These are phyloP conservation scores for Apophysomyces ossiformis DNA, from an alignment of 371 early-diverging fungal genomes.

Conservation along the genomic window DNA sequence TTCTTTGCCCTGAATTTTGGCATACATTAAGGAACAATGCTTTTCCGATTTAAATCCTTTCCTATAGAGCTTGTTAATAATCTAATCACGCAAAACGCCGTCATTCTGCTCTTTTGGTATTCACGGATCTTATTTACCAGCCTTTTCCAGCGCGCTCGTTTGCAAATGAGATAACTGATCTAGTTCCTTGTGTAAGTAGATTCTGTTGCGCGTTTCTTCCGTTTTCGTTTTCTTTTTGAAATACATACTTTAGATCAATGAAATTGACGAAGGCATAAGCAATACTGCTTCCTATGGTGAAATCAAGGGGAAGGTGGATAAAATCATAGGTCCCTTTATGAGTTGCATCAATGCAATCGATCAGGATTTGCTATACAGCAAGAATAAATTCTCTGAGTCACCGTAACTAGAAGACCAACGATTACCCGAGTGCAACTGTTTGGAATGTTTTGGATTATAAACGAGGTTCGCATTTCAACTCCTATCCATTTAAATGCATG, in stretches of 20 bases:
- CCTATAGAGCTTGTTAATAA: constrained; percentile 39
- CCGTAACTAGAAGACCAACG: background rate
- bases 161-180: constrained; percentile 74
- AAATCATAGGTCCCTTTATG: constrained; percentile 82
- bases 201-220: background rate
- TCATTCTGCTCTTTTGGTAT: background rate
- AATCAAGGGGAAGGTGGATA: constrained; percentile 91
- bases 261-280: constrained; percentile 95
- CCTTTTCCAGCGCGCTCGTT: constrained; percentile 78
- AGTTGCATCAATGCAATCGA: constrained; percentile 78
- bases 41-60: constrained; percentile 88
- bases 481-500: background rate
- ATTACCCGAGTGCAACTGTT: constrained; percentile 81
- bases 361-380: constrained; percentile 71
- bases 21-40: constrained; percentile 85
- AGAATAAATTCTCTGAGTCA: background rate
- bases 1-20: constrained; percentile 85
- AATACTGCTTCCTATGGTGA: constrained; percentile 84
- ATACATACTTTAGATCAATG: constrained; percentile 52
- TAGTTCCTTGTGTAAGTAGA: constrained; percentile 15
- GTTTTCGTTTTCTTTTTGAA: too few relatives aligned
- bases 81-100: background rate
- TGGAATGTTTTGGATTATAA: constrained; percentile 94
- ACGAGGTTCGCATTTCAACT: constrained; percentile 72
- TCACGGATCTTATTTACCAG: constrained; percentile 67